phyloP scores from a whole-genome alignment of 768 basidiomycete genomes.

The Tylopilus intermedius region DNA sequence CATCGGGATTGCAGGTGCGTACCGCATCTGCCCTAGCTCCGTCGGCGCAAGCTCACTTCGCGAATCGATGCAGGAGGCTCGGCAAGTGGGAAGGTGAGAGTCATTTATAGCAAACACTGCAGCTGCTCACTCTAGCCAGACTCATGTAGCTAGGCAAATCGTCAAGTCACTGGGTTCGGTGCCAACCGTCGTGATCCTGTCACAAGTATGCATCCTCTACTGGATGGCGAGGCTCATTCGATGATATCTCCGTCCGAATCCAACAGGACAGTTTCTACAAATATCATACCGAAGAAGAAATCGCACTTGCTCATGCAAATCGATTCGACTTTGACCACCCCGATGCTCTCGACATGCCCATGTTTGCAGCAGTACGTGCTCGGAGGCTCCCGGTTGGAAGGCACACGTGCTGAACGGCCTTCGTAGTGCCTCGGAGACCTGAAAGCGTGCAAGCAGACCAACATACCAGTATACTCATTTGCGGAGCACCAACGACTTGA shows the following conservation, averaged over 20 bases:
- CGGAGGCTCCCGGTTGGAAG: not conserved
- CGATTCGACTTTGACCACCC: slow-evolving; percentile 88
- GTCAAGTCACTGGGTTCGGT: slow-evolving; percentile 77
- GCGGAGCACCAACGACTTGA: slow-evolving; percentile 76
- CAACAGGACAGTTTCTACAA: slow-evolving; percentile 92
- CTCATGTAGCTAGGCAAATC: slow-evolving; percentile 80
- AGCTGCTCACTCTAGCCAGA: slow-evolving; percentile 39
- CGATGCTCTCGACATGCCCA: slow-evolving; percentile 83
- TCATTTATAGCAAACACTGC: not conserved
- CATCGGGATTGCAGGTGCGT: slow-evolving; percentile 72
- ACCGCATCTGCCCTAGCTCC: slow-evolving; percentile 12
- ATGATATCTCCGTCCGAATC: not conserved
- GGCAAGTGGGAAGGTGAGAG: slow-evolving; percentile 75
- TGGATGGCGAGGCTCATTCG: not conserved
- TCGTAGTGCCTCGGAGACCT: slow-evolving; percentile 77
- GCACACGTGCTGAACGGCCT: not conserved
- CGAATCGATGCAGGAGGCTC: slow-evolving; percentile 57
- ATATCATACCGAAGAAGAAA: slow-evolving; percentile 69
- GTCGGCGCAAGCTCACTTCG: not conserved
- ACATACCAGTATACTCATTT: slow-evolving; percentile 96
- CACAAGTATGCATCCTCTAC: slow-evolving; percentile 50
- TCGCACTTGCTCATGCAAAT: slow-evolving; percentile 77
- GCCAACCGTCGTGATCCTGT: slow-evolving; percentile 85
- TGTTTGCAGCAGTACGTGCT: slow-evolving; percentile 69
- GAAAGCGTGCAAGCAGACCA: slow-evolving; percentile 75